Base-by-base conservation (phyloP, 768 basidiomycete genomes). In the Panaeolus cyanescens region DNA sequence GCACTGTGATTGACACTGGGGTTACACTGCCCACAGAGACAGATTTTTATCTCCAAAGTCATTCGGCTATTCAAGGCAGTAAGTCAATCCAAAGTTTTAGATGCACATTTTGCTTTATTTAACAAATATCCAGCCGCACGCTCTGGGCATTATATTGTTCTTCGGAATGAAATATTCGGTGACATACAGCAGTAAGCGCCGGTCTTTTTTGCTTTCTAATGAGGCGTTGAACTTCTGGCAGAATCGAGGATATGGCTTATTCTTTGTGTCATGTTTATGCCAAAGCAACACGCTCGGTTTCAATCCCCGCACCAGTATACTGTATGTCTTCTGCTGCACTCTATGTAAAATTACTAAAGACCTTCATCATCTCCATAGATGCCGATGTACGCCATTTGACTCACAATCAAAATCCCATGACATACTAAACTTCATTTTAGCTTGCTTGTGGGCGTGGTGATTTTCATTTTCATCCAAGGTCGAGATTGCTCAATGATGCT, bases 31-130 rank as follows among this genome's bases (percentile, higher is more conserved):
- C 85, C 0, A 72, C 74, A 0, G 75, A 78, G 25, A 73, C 66
- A 1, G 83, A 87, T 55, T 89, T 82, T 20, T 87, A 85, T 58
- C 70, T 88, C 0, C 85, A 84, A 60, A 82, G 82, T 0, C 87
- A 89, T 42, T 76, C 75, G 0, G 85, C 84, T 0, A 71, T 88
- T 10, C 73, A 82, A 55, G 87, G 83, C 60, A 85, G 83, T 84
- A 64, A 70, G 80, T 74, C 5, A 3, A 25, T 22, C 17, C 22
- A 4, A 17, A 19, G 30, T 28, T 54, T 25, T 0, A 25, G 22
- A 19, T 42, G 2, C 25, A 12, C 5, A 2, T 33, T 31, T 36
- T 12, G 0, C 10, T 50, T 10, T 31, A 28, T 37, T 25, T 36
- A 1, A 6, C 20, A 32, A 19, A n/a, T 22, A 10, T 28, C 32